These are phyloP conservation scores for Paraphaeosphaeria sporulosa DNA, from an alignment of 2,329 filamentous ascomycete species.

Conservation along the genomic window DNA sequence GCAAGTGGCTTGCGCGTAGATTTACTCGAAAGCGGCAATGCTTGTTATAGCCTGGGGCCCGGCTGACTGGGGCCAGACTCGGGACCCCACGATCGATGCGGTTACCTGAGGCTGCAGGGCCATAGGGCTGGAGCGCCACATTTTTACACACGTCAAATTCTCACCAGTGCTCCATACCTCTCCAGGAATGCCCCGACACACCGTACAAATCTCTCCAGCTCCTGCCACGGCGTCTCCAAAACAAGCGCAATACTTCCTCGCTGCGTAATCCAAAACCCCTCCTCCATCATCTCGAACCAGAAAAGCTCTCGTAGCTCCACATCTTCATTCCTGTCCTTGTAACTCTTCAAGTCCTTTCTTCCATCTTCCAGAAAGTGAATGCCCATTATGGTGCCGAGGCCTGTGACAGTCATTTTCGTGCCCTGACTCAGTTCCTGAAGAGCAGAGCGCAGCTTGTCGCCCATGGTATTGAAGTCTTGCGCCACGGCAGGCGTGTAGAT, in stretches of 20 bases:
- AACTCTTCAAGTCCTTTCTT: constrained; percentile 34
- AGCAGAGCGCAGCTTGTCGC: constrained; percentile 37
- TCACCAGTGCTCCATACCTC: constrained; percentile 26
- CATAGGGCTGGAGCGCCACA: too few species aligned
- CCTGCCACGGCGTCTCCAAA: constrained; percentile 42
- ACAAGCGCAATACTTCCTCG: constrained; percentile 48
- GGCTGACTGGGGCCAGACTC: too few species aligned
- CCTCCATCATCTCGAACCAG: too few species aligned
- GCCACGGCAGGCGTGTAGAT: constrained; percentile 46
- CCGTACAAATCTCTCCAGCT: constrained; percentile 42
- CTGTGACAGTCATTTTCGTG: constrained; percentile 48
- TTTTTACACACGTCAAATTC: neutral
- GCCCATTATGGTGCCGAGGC: constrained; percentile 46
- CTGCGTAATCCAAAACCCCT: constrained; percentile 47
- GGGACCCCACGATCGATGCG: too few species aligned
- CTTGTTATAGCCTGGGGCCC: too few species aligned
- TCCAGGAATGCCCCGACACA: constrained; percentile 30
- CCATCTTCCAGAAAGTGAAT: constrained; percentile 46
- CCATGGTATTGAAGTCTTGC: constrained; percentile 38
- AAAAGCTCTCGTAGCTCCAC: constrained; percentile 38
- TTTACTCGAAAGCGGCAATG: too few species aligned
- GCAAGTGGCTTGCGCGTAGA: too few species aligned
- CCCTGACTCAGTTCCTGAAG: constrained; percentile 38
- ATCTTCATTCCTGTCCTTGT: constrained; percentile 37
- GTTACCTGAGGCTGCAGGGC: too few species aligned